phyloP scores from a whole-genome alignment of 1,284 basidiomycete species.

The Puccinia brachypodii region DNA sequence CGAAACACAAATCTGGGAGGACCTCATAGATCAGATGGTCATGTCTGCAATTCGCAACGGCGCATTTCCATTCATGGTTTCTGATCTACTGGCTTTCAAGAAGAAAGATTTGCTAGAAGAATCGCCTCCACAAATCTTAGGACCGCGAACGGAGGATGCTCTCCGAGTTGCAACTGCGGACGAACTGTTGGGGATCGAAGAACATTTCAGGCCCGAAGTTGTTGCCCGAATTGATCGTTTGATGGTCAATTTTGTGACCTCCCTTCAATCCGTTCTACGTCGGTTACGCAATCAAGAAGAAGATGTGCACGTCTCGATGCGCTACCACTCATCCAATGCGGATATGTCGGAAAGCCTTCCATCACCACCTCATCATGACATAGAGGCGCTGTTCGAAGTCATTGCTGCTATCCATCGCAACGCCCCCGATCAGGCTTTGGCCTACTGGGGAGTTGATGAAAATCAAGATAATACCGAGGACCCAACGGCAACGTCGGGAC shows the following conservation, averaged over 20 bases:
- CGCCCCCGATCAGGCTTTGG: slow-evolving; percentile 72
- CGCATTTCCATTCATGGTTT: slow-evolving; percentile 72
- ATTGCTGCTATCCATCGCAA: slow-evolving; percentile 76
- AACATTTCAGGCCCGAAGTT: slow-evolving; percentile 69
- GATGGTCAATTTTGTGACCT: slow-evolving; percentile 71
- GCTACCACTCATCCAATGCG: slow-evolving; percentile 23
- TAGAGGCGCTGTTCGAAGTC: slow-evolving; percentile 78
- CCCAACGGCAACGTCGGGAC: slow-evolving; percentile 46
- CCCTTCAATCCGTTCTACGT: slow-evolving; percentile 79
- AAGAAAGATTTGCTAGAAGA: slow-evolving; percentile 52
- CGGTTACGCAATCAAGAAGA: slow-evolving; percentile 89
- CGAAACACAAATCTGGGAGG: slow-evolving; percentile 68
- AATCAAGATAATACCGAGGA: slow-evolving; percentile 57
- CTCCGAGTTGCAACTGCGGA: slow-evolving; percentile 35
- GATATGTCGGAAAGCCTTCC: slow-evolving; percentile 52
- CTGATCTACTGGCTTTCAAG: slow-evolving; percentile 57
- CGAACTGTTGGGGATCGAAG: slow-evolving; percentile 59
- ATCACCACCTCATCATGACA: slow-evolving; percentile 69
- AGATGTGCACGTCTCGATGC: slow-evolving; percentile 69
- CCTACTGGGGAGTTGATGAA: slow-evolving; percentile 74
- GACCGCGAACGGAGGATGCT: slow-evolving; percentile 52
- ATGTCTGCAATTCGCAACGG: slow-evolving; percentile 66
- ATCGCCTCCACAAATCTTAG: slow-evolving; percentile 51
- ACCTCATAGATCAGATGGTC: slow-evolving; percentile 75
- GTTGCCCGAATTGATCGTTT: slow-evolving; percentile 71